Base-by-base conservation (phyloP, 2,329 filamentous ascomycete genomes). In the Fusarium gaditjirri region DNA sequence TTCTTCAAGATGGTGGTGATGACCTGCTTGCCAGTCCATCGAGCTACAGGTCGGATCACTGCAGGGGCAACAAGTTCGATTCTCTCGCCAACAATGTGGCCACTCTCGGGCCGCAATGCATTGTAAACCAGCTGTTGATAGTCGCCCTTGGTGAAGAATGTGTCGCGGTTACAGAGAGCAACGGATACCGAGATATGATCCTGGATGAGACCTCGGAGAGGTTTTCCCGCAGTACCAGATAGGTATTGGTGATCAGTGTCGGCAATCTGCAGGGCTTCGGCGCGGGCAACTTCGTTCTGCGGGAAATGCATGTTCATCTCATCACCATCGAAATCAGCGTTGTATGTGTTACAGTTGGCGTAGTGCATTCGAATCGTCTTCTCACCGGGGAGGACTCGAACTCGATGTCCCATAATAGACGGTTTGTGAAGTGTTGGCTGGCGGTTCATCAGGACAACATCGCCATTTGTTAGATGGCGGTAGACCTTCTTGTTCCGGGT, bases 281-380 rank as follows among this genome's bases (percentile, higher is more conserved):
- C 93, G 75, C 96, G 89, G 21, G 96, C 96, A 72, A 98, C 87
- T 80, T 98, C 97, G 75, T 97, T 98, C 77, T 99, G 96, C 3
- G 96, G 96, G 78, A 99, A 98, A 83, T 99, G 96, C 95, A 99
- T 97, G 81, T 99, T 99, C 96, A 99, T 99, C 82, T 99, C 96
- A 80, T 99, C 96, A 81, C 96, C 96, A 78, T 99, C 97, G 79
- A 99, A 99, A 87, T 99, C 96, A 36, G 96, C 96, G 77, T 99
- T 99, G 86, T 99, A 99, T 1, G 96, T 98, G 79, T 99, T 99
- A 82, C 96, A 98, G 81, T 99, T 99, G 77, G 96, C 95, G 83
- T 99, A 99, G 85, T 99, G 96, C 95, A 99, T 98, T 74, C 96
- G 94, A 80, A 99, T 95, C 0, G 96, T 98, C 84, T 97, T 97